These are phyloP conservation scores for Themeda triandra DNA, from an alignment of 176 grass and related monocot species.

Conservation along the genomic window DNA sequence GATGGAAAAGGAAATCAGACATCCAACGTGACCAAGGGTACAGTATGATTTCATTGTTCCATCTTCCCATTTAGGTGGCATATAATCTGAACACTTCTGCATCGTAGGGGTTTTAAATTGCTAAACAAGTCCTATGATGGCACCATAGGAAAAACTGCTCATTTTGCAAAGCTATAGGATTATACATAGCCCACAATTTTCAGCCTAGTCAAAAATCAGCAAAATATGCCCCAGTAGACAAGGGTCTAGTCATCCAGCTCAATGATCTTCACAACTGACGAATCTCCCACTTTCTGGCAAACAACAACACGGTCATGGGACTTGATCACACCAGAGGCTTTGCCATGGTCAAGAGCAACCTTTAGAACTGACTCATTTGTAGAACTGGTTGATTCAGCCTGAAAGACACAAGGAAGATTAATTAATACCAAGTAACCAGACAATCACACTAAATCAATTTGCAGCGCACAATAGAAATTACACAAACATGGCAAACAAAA, in stretches of 20 bases:
- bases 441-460: not conserved
- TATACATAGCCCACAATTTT: conserved; percentile 33
- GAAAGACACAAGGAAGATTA: not conserved
- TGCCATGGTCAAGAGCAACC: conserved; percentile 94
- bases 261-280: conserved; percentile 96
- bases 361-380: conserved; percentile 95
- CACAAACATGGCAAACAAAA: not conserved
- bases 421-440: not conserved
- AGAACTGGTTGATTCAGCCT: conserved; percentile 78
- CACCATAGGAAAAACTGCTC: conserved; percentile 25
- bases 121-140: conserved; percentile 10
- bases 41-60: conserved; percentile 33
- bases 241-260: conserved; percentile 80
- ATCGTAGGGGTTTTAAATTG: not conserved
- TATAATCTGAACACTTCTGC: not conserved
- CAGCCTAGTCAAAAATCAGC: conserved; percentile 29
- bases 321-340: conserved; percentile 76
- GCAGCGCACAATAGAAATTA: not conserved
- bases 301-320: conserved; percentile 94
- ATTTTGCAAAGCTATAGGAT: conserved; percentile 26
- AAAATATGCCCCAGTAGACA: conserved; percentile 16
- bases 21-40: too few relatives aligned
- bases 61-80: not conserved
- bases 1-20: too few relatives aligned
- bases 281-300: conserved; percentile 95